These are phyloP conservation scores for Globisporangium canariense DNA, from an alignment of 352 stramenopile species.

Conservation along the genomic window DNA sequence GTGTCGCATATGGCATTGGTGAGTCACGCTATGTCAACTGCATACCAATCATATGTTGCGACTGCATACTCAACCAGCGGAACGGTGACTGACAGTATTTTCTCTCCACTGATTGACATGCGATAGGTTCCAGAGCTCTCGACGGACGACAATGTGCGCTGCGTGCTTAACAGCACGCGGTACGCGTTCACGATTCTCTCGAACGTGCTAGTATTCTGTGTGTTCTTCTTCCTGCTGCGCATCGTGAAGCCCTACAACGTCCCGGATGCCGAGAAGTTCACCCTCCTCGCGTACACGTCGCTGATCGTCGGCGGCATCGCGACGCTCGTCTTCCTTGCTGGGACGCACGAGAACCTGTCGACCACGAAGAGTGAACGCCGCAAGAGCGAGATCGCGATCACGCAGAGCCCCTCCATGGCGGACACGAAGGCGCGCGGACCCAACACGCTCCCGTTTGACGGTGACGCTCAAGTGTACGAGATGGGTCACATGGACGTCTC, in stretches of 20 bases:
- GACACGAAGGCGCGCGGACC: conserved; percentile 45
- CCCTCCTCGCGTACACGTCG: conserved; percentile 66
- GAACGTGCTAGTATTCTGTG: conserved; percentile 83
- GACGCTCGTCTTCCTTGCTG: conserved; percentile 59
- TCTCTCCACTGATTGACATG: not conserved
- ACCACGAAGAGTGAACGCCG: conserved; percentile 23
- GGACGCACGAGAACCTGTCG: conserved; percentile 58
- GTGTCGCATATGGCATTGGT: conserved; percentile 88
- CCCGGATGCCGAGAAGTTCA: conserved; percentile 73
- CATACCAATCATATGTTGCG: no score
- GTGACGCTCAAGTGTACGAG: conserved; percentile 38
- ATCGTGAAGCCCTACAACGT: conserved; percentile 59
- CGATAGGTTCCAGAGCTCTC: conserved; percentile 69
- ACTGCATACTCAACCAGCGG: no score
- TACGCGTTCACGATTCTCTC: conserved; percentile 87
- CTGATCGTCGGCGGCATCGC: conserved; percentile 61
- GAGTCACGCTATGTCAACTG: not conserved
- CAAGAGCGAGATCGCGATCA: conserved; percentile 25
- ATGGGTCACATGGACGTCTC: not conserved
- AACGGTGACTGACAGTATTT: not conserved
- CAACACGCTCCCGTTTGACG: conserved; percentile 46
- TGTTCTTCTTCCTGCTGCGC: conserved; percentile 68
- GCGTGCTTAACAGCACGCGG: conserved; percentile 75
- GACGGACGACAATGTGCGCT: conserved; percentile 71
- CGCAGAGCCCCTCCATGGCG: conserved; percentile 50